Conservation (phyloP, 1,284 basidiomycete species). For the Rhodotorula sp. region DNA sequence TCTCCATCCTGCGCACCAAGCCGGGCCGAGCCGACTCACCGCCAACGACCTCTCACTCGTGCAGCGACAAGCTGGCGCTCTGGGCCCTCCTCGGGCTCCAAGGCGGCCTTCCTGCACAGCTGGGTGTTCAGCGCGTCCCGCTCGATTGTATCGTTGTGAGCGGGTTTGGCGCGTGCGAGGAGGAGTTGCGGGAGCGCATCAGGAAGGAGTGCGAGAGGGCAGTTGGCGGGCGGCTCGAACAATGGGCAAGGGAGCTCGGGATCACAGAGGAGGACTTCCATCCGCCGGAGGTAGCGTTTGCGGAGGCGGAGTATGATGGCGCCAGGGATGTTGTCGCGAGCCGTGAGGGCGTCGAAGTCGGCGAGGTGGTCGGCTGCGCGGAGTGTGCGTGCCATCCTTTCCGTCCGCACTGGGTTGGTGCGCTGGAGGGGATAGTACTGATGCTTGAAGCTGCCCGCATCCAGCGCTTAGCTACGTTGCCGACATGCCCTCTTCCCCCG, state of each 20-base stretch:
- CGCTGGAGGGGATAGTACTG: not conserved
- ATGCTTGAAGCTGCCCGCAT: not conserved
- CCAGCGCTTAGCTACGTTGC: constrained; percentile 44
- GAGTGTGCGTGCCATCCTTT: constrained; percentile 26
- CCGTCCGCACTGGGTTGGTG: no score
- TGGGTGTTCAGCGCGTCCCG: constrained; percentile 65
- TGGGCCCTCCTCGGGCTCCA: constrained; percentile 84
- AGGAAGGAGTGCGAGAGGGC: constrained; percentile 58
- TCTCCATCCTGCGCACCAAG: constrained; percentile 80
- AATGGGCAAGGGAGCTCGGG: constrained; percentile 17
- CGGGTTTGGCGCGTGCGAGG: constrained; percentile 44
- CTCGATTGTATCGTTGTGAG: constrained; percentile 68
- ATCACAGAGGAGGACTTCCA: not conserved
- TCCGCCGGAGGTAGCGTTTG: constrained; percentile 62
- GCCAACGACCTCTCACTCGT: constrained; percentile 77
- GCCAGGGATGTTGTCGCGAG: constrained; percentile 54
- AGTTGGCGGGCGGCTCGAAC: constrained; percentile 52
- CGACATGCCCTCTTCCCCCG: constrained; percentile 57
- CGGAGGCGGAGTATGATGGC: constrained; percentile 61
- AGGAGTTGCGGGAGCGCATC: constrained; percentile 9
- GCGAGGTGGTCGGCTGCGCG: constrained; percentile 39
- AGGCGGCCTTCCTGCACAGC: constrained; percentile 66
- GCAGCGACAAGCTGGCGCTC: constrained; percentile 84
- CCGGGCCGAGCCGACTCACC: constrained; percentile 78
- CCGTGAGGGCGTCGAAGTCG: constrained; percentile 21